Conservation (phyloP, 371 early-diverging fungal genomes). For the Lichtheimia ornata region DNA sequence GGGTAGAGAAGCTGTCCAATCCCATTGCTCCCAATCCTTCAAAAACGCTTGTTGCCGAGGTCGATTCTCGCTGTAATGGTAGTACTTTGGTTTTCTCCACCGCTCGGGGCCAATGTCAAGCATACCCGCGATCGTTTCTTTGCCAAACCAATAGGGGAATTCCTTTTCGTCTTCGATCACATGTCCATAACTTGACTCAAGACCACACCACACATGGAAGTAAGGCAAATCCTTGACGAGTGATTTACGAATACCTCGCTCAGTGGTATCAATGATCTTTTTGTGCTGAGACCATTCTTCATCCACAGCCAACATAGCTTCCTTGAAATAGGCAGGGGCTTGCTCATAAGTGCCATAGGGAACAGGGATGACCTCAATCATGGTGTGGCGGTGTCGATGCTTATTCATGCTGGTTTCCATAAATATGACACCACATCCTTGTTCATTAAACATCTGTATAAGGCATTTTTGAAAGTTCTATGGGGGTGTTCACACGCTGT, state of each 20-base stretch:
- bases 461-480: conserved; percentile 95
- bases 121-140: conserved; percentile 78
- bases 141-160: conserved; percentile 87
- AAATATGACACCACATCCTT: conserved; percentile 78
- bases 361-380: conserved; percentile 91
- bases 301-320: conserved; percentile 31
- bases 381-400: conserved; percentile 77
- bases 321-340: conserved; percentile 85
- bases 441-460: conserved; percentile 78
- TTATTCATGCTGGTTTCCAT: conserved; percentile 85
- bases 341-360: conserved; percentile 76
- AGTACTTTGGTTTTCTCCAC: conserved; percentile 72
- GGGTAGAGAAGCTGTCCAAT: conserved; percentile 66
- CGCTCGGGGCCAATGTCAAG: conserved; percentile 76
- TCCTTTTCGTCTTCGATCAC: conserved; percentile 86
- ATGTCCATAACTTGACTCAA: conserved; percentile 89
- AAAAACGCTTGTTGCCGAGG: conserved; percentile 66
- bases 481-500: too few species aligned
- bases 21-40: conserved; percentile 74
- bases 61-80: conserved; percentile 58
- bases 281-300: conserved; percentile 95
- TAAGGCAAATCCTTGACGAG: conserved; percentile 83
- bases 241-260: conserved; percentile 70
- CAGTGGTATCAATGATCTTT: conserved; percentile 82
- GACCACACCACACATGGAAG: conserved; percentile 95